phyloP scores from a whole-genome alignment of 768 basidiomycete species.

The Naganishia onofrii region DNA sequence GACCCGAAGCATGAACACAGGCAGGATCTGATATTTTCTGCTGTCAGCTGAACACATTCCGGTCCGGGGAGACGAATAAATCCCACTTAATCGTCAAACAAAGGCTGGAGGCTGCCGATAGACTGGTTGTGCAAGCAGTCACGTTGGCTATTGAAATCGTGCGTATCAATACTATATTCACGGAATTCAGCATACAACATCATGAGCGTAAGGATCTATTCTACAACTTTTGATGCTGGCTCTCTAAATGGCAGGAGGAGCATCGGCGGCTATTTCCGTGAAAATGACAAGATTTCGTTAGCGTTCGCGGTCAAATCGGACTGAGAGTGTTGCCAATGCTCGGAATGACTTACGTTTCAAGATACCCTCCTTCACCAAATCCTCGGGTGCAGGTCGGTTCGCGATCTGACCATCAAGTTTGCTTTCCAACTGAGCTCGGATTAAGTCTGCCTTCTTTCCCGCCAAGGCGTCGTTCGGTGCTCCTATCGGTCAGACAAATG shows the following conservation, averaged over 20 bases:
- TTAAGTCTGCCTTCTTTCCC: slow-evolving; percentile 62
- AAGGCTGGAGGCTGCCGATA: too few relatives aligned
- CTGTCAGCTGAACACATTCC: too few relatives aligned
- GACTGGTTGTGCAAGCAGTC: too few relatives aligned
- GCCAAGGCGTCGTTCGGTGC: slow-evolving; percentile 63
- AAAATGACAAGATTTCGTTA: background rate
- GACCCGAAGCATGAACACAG: too few relatives aligned
- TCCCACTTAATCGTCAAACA: too few relatives aligned
- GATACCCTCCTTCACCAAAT: slow-evolving; percentile 67
- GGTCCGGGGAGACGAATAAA: too few relatives aligned
- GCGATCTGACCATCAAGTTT: slow-evolving; percentile 64
- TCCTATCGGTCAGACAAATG: slow-evolving; percentile 54
- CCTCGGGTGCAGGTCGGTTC: slow-evolving; percentile 61
- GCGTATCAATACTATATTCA: too few relatives aligned
- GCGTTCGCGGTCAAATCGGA: background rate
- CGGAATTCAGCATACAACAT: background rate
- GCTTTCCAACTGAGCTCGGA: slow-evolving; percentile 66
- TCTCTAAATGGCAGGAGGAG: background rate
- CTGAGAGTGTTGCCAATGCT: too few relatives aligned
- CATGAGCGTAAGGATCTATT: background rate
- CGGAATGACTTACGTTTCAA: slow-evolving; percentile 54
- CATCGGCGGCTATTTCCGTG: slow-evolving; percentile 11
- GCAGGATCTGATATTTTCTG: too few relatives aligned
- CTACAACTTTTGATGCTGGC: background rate
- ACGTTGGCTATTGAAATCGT: too few relatives aligned